Conservation (phyloP, 192 early-diverging fungal genomes). For the Cetraspora pellucida region DNA sequence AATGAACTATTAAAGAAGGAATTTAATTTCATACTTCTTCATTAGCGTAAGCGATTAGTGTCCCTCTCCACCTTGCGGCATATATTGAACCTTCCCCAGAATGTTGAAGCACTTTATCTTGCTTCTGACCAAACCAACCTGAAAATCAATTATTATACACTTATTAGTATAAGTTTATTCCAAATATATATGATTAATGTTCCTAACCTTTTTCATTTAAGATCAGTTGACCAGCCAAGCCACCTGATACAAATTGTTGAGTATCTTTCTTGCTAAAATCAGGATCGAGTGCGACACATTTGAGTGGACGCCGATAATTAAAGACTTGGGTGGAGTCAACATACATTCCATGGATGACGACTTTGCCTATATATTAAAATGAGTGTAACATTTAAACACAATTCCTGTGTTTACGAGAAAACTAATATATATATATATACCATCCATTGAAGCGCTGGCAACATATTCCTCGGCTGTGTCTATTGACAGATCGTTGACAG, state of each 20-base stretch:
- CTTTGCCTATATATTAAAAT: slow-evolving; percentile 62
- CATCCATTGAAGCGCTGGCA: slow-evolving; percentile 92
- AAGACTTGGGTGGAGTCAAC: slow-evolving; percentile 66
- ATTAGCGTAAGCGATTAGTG: slow-evolving; percentile 93
- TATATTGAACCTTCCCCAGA: slow-evolving; percentile 91
- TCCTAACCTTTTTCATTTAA: slow-evolving; percentile 78
- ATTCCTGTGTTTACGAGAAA: no score
- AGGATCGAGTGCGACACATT: slow-evolving; percentile 88
- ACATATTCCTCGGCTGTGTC: slow-evolving; percentile 87
- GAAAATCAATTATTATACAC: neutral
- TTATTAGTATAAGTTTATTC: neutral
- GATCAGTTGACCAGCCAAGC: slow-evolving; percentile 83
- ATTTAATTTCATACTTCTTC: slow-evolving; percentile 53
- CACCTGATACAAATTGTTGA: slow-evolving; percentile 86
- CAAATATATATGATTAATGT: no score
- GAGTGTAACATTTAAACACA: no score
- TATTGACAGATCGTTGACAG: slow-evolving; percentile 86
- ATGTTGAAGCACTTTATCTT: slow-evolving; percentile 71
- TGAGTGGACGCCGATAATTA: slow-evolving; percentile 86
- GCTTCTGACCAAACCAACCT: slow-evolving; percentile 84
- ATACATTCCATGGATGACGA: slow-evolving; percentile 86
- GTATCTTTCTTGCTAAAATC: slow-evolving; percentile 75
- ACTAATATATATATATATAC: slow-evolving; percentile 41
- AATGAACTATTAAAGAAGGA: neutral
- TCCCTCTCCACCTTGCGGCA: slow-evolving; percentile 80